phyloP scores from a whole-genome alignment of 441 rosid genomes.

The Eutrema salsugineum region DNA sequence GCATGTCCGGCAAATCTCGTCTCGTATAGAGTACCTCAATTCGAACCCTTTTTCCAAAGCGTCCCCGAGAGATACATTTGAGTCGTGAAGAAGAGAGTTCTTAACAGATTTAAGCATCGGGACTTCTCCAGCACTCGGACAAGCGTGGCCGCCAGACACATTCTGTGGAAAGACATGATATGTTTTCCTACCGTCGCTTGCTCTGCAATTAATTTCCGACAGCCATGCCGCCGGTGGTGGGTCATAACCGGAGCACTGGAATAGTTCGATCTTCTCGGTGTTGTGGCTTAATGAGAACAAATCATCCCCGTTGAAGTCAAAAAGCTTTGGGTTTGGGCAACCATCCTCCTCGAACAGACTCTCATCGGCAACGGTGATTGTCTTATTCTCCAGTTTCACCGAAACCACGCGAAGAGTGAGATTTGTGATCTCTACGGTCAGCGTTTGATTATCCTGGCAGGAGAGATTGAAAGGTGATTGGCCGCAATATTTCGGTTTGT shows the following conservation, averaged over 20 bases:
- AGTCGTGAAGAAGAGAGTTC: not conserved
- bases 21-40: not conserved
- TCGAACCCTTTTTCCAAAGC: constrained; percentile 28
- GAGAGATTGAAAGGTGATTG: constrained; percentile 22
- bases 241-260: not conserved
- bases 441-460: constrained; percentile 3
- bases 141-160: too few relatives aligned
- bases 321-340: constrained; percentile 21
- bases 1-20: not conserved
- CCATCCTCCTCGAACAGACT: not conserved
- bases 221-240: too few relatives aligned
- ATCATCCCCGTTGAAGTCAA: not conserved
- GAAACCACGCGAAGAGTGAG: constrained; percentile 8
- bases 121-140: too few relatives aligned
- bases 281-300: not conserved
- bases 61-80: too few relatives aligned
- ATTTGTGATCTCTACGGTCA: not conserved
- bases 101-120: not conserved
- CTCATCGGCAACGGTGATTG: constrained; percentile 18
- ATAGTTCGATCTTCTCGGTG: not conserved
- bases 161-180: constrained; percentile 20
- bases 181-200: rapidly evolving
- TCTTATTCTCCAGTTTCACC: not conserved
- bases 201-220: not conserved
- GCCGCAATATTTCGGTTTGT: constrained; percentile 28